Conservation (phyloP, 768 basidiomycete genomes). For the Tephrocybe sp. region DNA sequence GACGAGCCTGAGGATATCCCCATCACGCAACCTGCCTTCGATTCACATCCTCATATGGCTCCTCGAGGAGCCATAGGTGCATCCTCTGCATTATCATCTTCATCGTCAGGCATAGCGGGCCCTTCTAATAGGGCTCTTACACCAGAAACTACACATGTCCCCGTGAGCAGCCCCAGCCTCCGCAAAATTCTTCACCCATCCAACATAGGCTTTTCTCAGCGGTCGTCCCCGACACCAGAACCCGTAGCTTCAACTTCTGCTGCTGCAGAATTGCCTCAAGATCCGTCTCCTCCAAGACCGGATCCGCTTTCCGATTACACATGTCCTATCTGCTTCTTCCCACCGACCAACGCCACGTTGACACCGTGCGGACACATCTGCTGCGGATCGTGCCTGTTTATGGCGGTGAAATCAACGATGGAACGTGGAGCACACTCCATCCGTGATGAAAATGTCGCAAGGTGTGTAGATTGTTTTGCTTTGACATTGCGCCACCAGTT, state of each 20-base stretch:
- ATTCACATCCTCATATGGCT: background rate
- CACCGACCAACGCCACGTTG: conserved; percentile 71
- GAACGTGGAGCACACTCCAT: conserved; percentile 38
- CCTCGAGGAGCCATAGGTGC: background rate
- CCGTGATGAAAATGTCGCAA: conserved; percentile 32
- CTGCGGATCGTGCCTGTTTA: conserved; percentile 75
- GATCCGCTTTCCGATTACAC: conserved; percentile 59
- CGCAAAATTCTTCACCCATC: conserved; percentile 21
- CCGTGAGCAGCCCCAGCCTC: conserved; percentile 24
- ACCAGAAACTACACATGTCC: background rate
- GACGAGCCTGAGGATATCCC: conserved; percentile 9
- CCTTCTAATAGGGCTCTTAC: background rate
- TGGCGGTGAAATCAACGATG: conserved; percentile 62
- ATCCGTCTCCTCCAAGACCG: conserved; percentile 14
- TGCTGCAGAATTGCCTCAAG: conserved; percentile 7
- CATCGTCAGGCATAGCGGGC: background rate
- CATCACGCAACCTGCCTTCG: background rate
- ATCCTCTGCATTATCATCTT: background rate
- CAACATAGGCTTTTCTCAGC: conserved; percentile 11
- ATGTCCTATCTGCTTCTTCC: conserved; percentile 78
- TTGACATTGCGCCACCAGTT: conserved; percentile 6
- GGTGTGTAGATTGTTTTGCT: conserved; percentile 25
- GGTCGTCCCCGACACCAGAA: background rate
- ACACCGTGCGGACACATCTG: conserved; percentile 81
- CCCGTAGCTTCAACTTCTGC: conserved; percentile 3